Conservation (phyloP, 192 early-diverging fungal genomes). For the Coemansia pectinata region DNA sequence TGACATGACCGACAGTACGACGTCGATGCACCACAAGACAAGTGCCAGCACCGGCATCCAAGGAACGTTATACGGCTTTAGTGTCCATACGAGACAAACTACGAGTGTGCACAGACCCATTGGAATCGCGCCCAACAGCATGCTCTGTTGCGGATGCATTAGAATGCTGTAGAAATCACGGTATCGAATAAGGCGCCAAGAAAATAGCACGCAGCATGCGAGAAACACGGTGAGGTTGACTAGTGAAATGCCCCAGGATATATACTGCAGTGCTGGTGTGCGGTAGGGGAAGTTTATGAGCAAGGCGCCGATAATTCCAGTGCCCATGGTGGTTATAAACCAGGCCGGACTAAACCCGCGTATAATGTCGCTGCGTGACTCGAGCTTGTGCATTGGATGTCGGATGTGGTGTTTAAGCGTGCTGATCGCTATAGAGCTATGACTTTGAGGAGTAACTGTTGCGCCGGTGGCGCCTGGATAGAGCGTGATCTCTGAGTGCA, state of each 20-base stretch:
- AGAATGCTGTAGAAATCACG: constrained; percentile 51
- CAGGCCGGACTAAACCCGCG: constrained; percentile 61
- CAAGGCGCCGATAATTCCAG: constrained; percentile 44
- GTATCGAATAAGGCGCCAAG: constrained; percentile 31
- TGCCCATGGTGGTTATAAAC: constrained; percentile 59
- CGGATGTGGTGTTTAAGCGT: constrained; percentile 26
- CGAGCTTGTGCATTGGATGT: constrained; percentile 47
- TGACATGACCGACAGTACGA: constrained; percentile 35
- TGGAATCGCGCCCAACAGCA: constrained; percentile 56
- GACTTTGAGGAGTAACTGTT: not conserved
- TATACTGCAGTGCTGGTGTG: constrained; percentile 36
- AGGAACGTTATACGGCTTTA: constrained; percentile 9
- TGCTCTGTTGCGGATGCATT: constrained; percentile 54
- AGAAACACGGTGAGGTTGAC: constrained; percentile 48
- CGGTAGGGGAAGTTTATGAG: constrained; percentile 50
- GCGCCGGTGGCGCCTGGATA: not conserved
- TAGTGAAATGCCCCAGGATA: constrained; percentile 42
- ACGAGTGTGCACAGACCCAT: constrained; percentile 56
- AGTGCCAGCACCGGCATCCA: constrained; percentile 50
- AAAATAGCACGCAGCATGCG: constrained; percentile 26
- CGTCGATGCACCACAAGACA: constrained; percentile 50
- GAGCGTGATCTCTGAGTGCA: constrained; percentile 26
- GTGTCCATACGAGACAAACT: constrained; percentile 29
- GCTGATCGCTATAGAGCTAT: not conserved
- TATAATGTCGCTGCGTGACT: constrained; percentile 31